These are phyloP conservation scores for Zangia roseola DNA, from an alignment of 768 basidiomycete genomes.

Conservation along the genomic window DNA sequence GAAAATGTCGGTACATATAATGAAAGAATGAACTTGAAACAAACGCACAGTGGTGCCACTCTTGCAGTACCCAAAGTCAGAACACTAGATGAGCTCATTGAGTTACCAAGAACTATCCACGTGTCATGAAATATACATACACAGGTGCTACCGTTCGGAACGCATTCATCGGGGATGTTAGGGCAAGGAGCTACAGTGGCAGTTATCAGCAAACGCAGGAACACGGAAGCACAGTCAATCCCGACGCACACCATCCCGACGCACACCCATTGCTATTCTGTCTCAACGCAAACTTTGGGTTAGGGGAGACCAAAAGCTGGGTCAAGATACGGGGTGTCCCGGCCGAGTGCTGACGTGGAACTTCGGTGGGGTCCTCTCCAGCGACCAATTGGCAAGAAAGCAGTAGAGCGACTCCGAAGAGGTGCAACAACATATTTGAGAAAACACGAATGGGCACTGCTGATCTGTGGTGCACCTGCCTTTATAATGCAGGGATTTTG, in stretches of 20 bases:
- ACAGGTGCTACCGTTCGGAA: constrained; percentile 16
- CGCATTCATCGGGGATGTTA: constrained; percentile 18
- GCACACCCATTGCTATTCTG: constrained; percentile 7
- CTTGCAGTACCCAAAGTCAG: constrained; percentile 5
- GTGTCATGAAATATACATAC: constrained; percentile 6
- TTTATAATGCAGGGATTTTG: too few species aligned
- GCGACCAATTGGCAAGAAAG: constrained; percentile 8
- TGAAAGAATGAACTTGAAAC: background rate
- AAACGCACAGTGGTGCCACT: constrained; percentile 12
- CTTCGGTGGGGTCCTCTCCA: background rate
- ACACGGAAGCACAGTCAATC: background rate
- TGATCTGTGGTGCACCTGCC: too few species aligned
- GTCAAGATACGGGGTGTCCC: background rate
- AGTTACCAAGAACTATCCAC: background rate
- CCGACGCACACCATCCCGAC: constrained; percentile 13
- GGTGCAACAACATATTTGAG: constrained; percentile 6
- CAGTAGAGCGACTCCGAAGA: constrained; percentile 9
- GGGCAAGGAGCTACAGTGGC: constrained; percentile 14
- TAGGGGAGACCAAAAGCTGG: constrained; percentile 11
- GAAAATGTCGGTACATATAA: background rate
- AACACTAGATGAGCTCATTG: constrained; percentile 13
- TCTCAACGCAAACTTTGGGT: constrained; percentile 8
- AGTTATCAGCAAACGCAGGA: background rate
- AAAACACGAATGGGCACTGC: too few species aligned
- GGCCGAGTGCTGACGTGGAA: constrained; percentile 3